phyloP scores from a whole-genome alignment of 164 flowering plant genomes.

The Sextonia rubra region DNA sequence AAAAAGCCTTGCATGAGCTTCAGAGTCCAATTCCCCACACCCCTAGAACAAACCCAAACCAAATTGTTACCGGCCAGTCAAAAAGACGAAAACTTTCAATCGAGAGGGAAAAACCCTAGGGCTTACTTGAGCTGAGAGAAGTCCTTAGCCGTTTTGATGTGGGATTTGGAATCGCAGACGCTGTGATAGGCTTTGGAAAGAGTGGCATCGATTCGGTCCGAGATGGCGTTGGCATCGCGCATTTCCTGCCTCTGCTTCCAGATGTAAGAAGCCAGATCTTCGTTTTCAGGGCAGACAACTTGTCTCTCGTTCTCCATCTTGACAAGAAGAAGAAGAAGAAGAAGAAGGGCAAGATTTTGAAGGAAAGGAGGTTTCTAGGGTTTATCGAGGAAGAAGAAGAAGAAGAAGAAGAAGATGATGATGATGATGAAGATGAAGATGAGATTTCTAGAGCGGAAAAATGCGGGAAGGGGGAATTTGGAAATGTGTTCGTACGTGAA shows the following conservation, averaged over 20 bases:
- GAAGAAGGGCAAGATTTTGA: background rate
- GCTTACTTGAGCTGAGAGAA: constrained; percentile 67
- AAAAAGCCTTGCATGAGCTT: constrained; percentile 67
- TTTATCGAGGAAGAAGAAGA: too few species aligned
- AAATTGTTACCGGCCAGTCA: background rate
- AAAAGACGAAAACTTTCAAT: background rate
- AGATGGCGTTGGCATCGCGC: constrained; percentile 47
- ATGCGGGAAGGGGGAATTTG: too few species aligned
- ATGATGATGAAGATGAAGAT: too few species aligned
- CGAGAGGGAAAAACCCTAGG: background rate
- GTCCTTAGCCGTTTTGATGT: constrained; percentile 57
- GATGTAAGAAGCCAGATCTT: constrained; percentile 48
- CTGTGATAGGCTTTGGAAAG: constrained; percentile 49
- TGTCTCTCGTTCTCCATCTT: constrained; percentile 17
- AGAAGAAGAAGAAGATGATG: too few species aligned
- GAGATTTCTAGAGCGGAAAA: too few species aligned
- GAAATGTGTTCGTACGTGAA: too few species aligned
- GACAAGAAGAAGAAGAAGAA: background rate
- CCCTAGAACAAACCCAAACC: constrained; percentile 39
- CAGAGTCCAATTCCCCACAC: constrained; percentile 85
- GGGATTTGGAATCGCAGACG: constrained; percentile 47
- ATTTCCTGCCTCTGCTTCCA: constrained; percentile 56
- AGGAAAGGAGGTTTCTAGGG: background rate
- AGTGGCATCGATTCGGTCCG: constrained; percentile 45
- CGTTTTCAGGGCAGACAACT: constrained; percentile 59